A percentile compares a stretch with the other conserved stretches of the same genome.
Conservation (phyloP, 768 basidiomycete genomes). For the Boletus vinaceobasis region DNA sequence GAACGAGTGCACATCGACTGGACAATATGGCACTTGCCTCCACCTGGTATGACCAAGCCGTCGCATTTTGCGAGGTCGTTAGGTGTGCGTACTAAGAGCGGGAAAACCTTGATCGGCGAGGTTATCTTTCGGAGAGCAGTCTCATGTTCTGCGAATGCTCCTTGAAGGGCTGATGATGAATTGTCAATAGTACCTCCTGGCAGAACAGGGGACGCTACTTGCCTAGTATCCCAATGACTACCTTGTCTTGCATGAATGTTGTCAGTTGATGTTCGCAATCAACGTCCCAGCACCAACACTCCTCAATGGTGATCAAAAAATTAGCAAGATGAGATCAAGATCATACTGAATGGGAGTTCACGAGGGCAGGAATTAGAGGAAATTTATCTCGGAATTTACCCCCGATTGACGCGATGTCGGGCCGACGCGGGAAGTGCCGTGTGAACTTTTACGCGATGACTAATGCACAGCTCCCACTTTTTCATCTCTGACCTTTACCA, state of each 20-base stretch:
- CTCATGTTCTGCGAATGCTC: conserved; percentile 89
- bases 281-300: background rate
- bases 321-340: background rate
- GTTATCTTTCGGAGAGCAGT: conserved; percentile 58
- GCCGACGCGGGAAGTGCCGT: conserved; percentile 21
- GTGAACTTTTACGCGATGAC: conserved; percentile 25
- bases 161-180: conserved; percentile 69
- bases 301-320: background rate
- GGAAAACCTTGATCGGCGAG: conserved; percentile 41
- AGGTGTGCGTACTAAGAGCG: conserved; percentile 64
- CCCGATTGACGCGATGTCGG: conserved; percentile 4
- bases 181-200: background rate
- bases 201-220: conserved; percentile 11
- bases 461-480: conserved; percentile 23
- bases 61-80: conserved; percentile 76
- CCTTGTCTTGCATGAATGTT: conserved; percentile 11
- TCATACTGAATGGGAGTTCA: background rate
- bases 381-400: background rate
- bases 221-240: conserved; percentile 54
- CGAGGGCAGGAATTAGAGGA: background rate
- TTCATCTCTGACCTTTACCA: conserved; percentile 37
- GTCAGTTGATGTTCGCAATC: background rate
- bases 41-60: conserved; percentile 91
- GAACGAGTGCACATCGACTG: background rate
- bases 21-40: conserved; percentile 46